Evolutionary conservation across 768 basidiomycete genomes (phyloP), one percentile per base, ranked within the genome.

Genomic region (Leccinum disarticulatum): DNA sequence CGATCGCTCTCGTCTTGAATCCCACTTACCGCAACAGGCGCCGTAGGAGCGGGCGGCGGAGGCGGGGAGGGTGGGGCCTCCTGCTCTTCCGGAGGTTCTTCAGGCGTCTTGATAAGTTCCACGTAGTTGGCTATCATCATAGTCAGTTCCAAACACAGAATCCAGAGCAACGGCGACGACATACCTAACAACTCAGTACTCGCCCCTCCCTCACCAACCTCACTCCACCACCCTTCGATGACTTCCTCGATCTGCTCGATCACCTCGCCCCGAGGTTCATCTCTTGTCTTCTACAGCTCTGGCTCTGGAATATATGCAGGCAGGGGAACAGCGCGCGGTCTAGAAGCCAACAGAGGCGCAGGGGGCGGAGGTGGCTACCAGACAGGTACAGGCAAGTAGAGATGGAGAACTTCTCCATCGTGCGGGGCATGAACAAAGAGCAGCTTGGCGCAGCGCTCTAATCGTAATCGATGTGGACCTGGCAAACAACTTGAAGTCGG

Each of bases 201-300:
- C 6, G 28, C 17, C 6, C 93, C 93, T 25, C 78, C 81, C 46
- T 80, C 74, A 30, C 86, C 87, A 52, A 85, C 78, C 22, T 93
- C 95, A 58, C 79, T 83, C 95, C 95, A 97, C 95, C 95, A 98
- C 6, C 91, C 91, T 65, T 92, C 90, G 64, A 88, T 91, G 15
- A 91, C 74, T 73, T 91, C 86, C 73, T 94, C 90, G 51, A 96
- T 85, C 63, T 90, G 83, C 57, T 89, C 85, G 52, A 97, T 85
- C 38, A 86, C 74, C 68, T 95, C 92, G 50, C 93, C 92, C 71
- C 63, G 25, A 97, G 80, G 58, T 72, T 73, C 77, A 98, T 85
- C 70, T 98, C 95, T 94, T 94, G 61, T 93, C 90, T 74, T 93
- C 92, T 11, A 85, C 79, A 15, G 90, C 90, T 22, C 22, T 22